Conservation (phyloP, 2,329 filamentous ascomycete genomes). For the Alternaria panax region DNA sequence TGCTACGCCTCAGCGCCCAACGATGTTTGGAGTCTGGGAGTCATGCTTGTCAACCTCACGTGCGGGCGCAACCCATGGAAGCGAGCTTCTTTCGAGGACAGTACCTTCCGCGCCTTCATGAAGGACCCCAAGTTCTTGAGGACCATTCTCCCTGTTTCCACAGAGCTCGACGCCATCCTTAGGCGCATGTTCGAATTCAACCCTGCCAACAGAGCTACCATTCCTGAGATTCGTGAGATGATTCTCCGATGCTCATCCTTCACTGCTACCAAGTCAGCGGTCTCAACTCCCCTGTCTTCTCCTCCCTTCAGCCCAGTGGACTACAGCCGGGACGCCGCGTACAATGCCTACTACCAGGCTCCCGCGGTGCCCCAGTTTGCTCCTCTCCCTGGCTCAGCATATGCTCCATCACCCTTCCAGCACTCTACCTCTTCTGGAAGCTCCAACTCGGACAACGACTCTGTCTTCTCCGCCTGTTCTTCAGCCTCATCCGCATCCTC, state of each 20-base stretch:
- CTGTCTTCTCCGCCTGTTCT: constrained; percentile 51
- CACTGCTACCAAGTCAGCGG: constrained; percentile 60
- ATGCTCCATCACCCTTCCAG: constrained; percentile 40
- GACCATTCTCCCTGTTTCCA: constrained; percentile 88
- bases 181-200: constrained; percentile 86
- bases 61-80: constrained; percentile 99
- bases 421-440: constrained; percentile 48
- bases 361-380: constrained; percentile 39
- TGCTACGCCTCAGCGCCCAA: constrained; percentile 93
- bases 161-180: constrained; percentile 88
- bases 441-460: constrained; percentile 51
- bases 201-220: constrained; percentile 80
- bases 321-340: constrained; percentile 40
- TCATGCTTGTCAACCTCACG: constrained; percentile 95
- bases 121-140: constrained; percentile 87
- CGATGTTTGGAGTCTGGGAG: constrained; percentile 97
- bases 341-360: constrained; percentile 42
- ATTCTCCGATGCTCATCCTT: constrained; percentile 81
- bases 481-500: constrained; percentile 49
- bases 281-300: constrained; percentile 53
- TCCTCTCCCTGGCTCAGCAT: constrained; percentile 42
- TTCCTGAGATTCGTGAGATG: constrained; percentile 77
- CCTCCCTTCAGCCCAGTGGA: constrained; percentile 54
- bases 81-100: constrained; percentile 89
- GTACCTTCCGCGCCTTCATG: constrained; percentile 90